Percentiles rank a stretch among this genome's conserved stretches.
phyloP scores from a whole-genome alignment of 495 filamentous ascomycete genomes.

The Bacidia rubella region DNA sequence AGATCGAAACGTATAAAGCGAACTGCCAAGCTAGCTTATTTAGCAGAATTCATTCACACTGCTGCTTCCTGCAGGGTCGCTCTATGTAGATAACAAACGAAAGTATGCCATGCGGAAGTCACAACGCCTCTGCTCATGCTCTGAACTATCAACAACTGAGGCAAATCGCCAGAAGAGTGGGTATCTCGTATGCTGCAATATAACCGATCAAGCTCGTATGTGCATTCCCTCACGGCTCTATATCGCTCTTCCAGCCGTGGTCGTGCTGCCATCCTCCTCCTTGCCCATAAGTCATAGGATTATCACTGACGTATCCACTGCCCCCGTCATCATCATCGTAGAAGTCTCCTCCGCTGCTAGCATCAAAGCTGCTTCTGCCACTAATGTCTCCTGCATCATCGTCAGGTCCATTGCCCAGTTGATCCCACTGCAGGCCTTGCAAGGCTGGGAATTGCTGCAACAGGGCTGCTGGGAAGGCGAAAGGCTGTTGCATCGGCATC shows the following conservation, averaged over 20 bases:
- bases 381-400: constrained; percentile 51
- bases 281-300: constrained; percentile 13
- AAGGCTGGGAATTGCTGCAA: constrained; percentile 86
- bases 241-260: constrained; percentile 4
- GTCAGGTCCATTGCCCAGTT: constrained; percentile 38
- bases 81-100: not conserved
- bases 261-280: constrained; percentile 10
- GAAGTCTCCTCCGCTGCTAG: constrained; percentile 53
- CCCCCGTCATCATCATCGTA: constrained; percentile 34
- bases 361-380: constrained; percentile 79
- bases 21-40: no score
- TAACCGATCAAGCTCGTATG: not conserved
- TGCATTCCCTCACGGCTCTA: constrained; percentile 1
- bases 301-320: constrained; percentile 23
- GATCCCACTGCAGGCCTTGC: constrained; percentile 68
- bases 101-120: not conserved
- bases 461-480: constrained; percentile 72
- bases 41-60: no score
- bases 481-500: constrained; percentile 31
- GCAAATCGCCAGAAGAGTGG: not conserved
- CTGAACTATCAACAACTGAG: not conserved
- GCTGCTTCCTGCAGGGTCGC: not conserved
- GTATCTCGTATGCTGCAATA: constrained; percentile 1
- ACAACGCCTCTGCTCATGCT: not conserved
- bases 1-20: no score